Evolutionary conservation across 2,329 filamentous ascomycete genomes (phyloP).

Genomic region (Diplocarpon mali): DNA sequence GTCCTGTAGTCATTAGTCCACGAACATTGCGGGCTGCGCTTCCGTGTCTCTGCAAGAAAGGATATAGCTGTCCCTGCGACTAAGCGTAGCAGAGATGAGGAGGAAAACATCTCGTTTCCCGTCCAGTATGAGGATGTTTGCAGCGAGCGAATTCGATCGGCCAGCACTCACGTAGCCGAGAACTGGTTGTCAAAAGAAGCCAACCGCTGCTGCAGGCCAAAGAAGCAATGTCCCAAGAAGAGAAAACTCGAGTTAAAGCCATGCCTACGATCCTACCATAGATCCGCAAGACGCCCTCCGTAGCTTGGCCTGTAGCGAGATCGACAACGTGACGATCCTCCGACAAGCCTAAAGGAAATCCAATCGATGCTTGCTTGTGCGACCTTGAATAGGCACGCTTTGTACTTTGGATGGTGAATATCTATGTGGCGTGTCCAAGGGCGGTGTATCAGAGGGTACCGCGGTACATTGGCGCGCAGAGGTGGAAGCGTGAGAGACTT

Average conservation of each 20-base stretch:
- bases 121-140: slow-evolving; percentile 48
- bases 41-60: slow-evolving; percentile 48
- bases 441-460: no score
- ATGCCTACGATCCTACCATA: slow-evolving; percentile 4
- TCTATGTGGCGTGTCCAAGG: no score
- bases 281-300: no score
- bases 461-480: no score
- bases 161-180: slow-evolving; percentile 32
- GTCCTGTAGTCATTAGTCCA: slow-evolving; percentile 59
- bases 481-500: no score
- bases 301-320: no score
- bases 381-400: no score
- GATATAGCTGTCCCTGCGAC: slow-evolving; percentile 30
- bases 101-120: slow-evolving; percentile 62
- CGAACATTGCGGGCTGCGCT: slow-evolving; percentile 55
- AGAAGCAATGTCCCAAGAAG: slow-evolving; percentile 35
- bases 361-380: no score
- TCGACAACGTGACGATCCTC: no score
- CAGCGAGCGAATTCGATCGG: slow-evolving; percentile 2
- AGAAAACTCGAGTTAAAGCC: slow-evolving; percentile 44
- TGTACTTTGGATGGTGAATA: no score
- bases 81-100: no score
- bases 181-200: slow-evolving; percentile 54
- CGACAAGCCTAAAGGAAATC: no score
- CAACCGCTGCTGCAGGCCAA: slow-evolving; percentile 56